Percentiles rank a stretch among this genome's conserved stretches.
These are phyloP conservation scores for Debaryomyces fabryi DNA, from an alignment of 1,139 yeast genomes.

Conservation along the genomic window DNA sequence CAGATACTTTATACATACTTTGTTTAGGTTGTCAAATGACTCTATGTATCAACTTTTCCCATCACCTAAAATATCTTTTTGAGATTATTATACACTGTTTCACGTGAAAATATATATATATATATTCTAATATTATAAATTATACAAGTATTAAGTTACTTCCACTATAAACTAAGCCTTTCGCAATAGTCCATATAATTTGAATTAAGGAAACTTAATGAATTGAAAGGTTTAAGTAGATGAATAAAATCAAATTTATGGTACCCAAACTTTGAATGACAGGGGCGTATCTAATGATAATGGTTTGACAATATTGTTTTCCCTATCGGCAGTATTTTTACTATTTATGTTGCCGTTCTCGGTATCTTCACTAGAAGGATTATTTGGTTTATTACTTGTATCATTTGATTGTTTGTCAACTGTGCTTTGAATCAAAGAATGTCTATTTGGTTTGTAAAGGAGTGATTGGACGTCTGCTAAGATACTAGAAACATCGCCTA, in stretches of 20 bases:
- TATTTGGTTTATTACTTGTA: slow-evolving; percentile 18
- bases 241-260: slow-evolving; percentile 22
- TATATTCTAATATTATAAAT: slow-evolving; percentile 5
- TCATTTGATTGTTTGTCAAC: slow-evolving; percentile 10
- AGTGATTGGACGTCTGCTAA: slow-evolving; percentile 53
- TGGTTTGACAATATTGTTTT: slow-evolving; percentile 56
- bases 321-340: slow-evolving; percentile 17
- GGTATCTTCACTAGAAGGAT: slow-evolving; percentile 16
- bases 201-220: neutral
- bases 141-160: slow-evolving; percentile 7
- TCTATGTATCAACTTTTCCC: neutral
- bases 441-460: slow-evolving; percentile 52
- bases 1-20: slow-evolving; percentile 6
- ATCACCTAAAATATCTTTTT: neutral
- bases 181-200: neutral
- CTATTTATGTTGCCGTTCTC: slow-evolving; percentile 10
- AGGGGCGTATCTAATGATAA: slow-evolving; percentile 83
- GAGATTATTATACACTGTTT: neutral
- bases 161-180: neutral
- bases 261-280: slow-evolving; percentile 85
- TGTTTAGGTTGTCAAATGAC: neutral
- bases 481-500: slow-evolving; percentile 26
- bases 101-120: slow-evolving; percentile 7
- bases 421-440: slow-evolving; percentile 26
- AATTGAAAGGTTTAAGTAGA: slow-evolving; percentile 6